Evolutionary conservation across 257 asterid species (phyloP).

Genomic region (Hygrophila difformis): DNA sequence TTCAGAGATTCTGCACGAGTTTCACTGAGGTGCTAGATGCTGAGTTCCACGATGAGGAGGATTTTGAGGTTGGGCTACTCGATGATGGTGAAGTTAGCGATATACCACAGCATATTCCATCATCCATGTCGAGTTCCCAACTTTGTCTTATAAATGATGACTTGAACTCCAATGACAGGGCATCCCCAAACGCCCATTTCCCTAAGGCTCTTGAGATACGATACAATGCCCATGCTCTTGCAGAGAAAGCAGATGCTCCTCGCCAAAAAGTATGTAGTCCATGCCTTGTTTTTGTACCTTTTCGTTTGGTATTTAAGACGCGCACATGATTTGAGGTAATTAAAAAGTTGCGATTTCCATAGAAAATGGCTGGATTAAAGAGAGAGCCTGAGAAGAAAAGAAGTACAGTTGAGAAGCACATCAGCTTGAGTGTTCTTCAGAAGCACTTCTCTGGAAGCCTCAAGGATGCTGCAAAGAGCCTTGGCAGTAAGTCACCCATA

Average conservation of each 20-base stretch:
- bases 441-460: slow-evolving; percentile 69
- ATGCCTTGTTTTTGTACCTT: no score
- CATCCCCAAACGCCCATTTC: no score
- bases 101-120: slow-evolving; percentile 14
- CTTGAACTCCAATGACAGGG: slow-evolving; percentile 16
- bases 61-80: no score
- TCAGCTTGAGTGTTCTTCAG: slow-evolving; percentile 64
- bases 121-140: slow-evolving; percentile 16
- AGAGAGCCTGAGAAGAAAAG: slow-evolving; percentile 39
- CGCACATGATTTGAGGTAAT: no score
- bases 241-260: slow-evolving; percentile 7
- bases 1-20: slow-evolving; percentile 48
- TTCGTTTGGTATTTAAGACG: no score
- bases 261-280: slow-evolving; percentile 14
- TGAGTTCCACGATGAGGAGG: slow-evolving; percentile 25
- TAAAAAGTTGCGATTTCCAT: no score
- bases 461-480: slow-evolving; percentile 69
- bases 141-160: slow-evolving; percentile 16
- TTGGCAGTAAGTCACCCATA: slow-evolving; percentile 47
- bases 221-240: no score
- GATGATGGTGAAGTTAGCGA: no score
- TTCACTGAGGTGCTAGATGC: slow-evolving; percentile 43
- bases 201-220: no score
- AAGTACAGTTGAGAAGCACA: slow-evolving; percentile 51
- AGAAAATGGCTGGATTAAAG: slow-evolving; percentile 24